Conservation (phyloP, 2,329 filamentous ascomycete genomes). For the Epichloe festucae region DNA sequence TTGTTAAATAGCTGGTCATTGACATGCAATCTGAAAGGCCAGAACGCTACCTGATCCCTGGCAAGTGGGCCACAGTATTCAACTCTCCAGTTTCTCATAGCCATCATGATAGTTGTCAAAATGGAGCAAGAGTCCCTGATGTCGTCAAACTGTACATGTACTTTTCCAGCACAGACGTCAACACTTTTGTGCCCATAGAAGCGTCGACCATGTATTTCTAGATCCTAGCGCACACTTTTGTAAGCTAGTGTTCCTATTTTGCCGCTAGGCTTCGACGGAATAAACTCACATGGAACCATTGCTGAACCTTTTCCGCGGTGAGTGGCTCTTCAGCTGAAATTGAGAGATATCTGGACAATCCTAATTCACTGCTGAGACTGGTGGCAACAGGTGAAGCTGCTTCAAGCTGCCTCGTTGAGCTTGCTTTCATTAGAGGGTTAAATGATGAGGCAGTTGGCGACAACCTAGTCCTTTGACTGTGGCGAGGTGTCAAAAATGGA, state of each 20-base stretch:
- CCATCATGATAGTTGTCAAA: slow-evolving; percentile 30
- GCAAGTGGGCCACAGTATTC: slow-evolving; percentile 11
- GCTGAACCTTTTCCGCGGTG: slow-evolving; percentile 25
- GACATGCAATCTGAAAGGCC: not conserved
- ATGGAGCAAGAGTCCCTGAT: slow-evolving; percentile 44
- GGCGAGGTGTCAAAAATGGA: slow-evolving; percentile 35
- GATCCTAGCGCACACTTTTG: slow-evolving; percentile 19
- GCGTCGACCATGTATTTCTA: slow-evolving; percentile 20
- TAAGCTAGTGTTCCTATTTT: not conserved
- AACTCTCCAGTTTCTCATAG: slow-evolving; percentile 31
- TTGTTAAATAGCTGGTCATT: not conserved
- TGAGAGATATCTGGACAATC: slow-evolving; percentile 32
- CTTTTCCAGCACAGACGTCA: slow-evolving; percentile 24
- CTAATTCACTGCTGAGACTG: slow-evolving; percentile 31
- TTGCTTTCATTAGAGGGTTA: slow-evolving; percentile 28
- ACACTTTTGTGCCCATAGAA: slow-evolving; percentile 27
- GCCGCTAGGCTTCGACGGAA: not conserved
- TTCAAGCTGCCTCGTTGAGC: slow-evolving; percentile 8
- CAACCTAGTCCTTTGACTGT: slow-evolving; percentile 30
- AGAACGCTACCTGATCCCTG: not conserved
- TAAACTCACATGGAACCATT: slow-evolving; percentile 31
- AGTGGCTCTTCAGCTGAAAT: slow-evolving; percentile 23
- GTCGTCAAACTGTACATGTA: slow-evolving; percentile 46
- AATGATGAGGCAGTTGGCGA: slow-evolving; percentile 54
- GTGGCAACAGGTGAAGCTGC: slow-evolving; percentile 18